A percentile compares a stretch with the other conserved stretches of the same genome.
These are phyloP conservation scores for Scenedesmus sp. DNA, from an alignment of 163 green algal species.

Conservation along the genomic window DNA sequence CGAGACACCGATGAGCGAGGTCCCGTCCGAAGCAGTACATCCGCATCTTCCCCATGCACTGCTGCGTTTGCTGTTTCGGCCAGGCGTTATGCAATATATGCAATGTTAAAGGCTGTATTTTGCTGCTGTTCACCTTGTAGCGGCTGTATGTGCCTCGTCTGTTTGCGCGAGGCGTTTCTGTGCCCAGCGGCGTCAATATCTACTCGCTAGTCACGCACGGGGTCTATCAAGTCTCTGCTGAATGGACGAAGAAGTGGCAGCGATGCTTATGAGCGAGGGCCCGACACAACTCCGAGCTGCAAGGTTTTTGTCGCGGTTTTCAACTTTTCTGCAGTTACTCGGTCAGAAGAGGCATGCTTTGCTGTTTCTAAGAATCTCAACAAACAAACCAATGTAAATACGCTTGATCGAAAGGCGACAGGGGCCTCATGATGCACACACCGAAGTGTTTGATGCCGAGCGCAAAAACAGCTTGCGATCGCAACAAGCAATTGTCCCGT, in stretches of 20 bases:
- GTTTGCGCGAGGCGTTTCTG: slow-evolving; percentile 3
- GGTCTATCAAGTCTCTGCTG: background rate
- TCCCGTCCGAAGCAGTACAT: background rate
- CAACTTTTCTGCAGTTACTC: slow-evolving; percentile 10
- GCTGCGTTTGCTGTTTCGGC: background rate
- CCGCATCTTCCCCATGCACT: background rate
- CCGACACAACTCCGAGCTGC: slow-evolving; percentile 12
- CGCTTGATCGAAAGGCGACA: background rate
- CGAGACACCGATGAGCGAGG: background rate
- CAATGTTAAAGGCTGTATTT: background rate
- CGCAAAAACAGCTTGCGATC: background rate
- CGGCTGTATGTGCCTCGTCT: background rate
- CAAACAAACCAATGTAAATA: background rate
- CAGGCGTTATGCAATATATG: background rate
- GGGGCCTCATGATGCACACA: background rate
- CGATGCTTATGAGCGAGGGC: slow-evolving; percentile 1
- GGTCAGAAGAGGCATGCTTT: background rate
- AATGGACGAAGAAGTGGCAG: background rate
- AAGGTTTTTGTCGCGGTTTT: slow-evolving; percentile 15
- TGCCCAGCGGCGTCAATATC: background rate
- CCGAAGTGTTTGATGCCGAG: background rate
- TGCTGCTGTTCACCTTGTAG: background rate
- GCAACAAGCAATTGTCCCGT: background rate
- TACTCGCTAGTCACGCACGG: background rate
- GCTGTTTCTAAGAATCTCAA: background rate